These are phyloP conservation scores for Plasmodium cynomolgi DNA, from an alignment of 169 alveolate genomes.

Conservation along the genomic window DNA sequence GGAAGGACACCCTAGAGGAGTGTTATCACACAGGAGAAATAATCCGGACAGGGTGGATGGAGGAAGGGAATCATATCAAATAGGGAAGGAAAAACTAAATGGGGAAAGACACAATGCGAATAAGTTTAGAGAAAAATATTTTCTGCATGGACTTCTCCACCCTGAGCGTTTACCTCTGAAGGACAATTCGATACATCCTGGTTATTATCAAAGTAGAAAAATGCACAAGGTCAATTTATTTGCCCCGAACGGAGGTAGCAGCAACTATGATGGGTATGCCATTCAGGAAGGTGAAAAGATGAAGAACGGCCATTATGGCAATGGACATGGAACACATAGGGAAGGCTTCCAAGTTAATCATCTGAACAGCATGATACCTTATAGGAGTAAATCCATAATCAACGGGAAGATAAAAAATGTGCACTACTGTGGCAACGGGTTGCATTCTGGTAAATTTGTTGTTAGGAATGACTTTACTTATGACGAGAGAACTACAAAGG, in stretches of 20 bases:
- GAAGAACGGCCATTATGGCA: neutral
- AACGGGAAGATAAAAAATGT: neutral
- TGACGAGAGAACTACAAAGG: neutral
- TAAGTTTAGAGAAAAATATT: slow-evolving; percentile 8
- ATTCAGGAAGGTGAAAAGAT: neutral
- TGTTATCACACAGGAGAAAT: neutral
- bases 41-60: neutral
- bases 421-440: neutral
- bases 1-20: neutral
- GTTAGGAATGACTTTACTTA: neutral
- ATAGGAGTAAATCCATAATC: neutral
- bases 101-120: neutral
- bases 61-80: neutral
- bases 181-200: neutral
- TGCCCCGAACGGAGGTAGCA: slow-evolving; percentile 4
- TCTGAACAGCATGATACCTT: slow-evolving; percentile 10
- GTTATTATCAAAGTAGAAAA: slow-evolving; percentile 18
- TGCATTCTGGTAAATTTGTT: neutral
- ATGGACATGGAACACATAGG: neutral
- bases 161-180: neutral
- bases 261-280: neutral
- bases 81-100: neutral
- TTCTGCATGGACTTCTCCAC: neutral
- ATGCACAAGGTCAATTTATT: slow-evolving; percentile 57
- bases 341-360: neutral